Evolutionary conservation across 2,329 filamentous ascomycete species (phyloP).

Genomic region (Fusarium acutatum): DNA sequence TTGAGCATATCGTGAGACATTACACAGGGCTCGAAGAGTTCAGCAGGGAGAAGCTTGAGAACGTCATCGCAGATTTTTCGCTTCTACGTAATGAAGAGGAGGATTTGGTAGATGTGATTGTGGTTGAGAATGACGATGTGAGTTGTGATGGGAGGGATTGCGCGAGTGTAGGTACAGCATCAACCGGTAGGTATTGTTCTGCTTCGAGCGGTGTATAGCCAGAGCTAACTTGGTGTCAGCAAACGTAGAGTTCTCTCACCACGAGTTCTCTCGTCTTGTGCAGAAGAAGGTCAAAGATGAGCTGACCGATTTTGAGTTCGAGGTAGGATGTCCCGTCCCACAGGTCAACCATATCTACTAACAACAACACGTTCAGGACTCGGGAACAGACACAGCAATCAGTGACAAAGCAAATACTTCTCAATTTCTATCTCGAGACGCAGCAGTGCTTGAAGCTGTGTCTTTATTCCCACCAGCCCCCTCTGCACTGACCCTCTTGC

Average conservation of each 20-base stretch:
- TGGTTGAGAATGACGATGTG: background rate
- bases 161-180: background rate
- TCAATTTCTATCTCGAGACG: slow-evolving; percentile 5
- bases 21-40: slow-evolving; percentile 29
- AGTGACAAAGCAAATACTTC: background rate
- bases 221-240: background rate
- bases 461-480: slow-evolving; percentile 28
- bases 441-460: slow-evolving; percentile 16
- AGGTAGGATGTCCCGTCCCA: background rate
- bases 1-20: slow-evolving; percentile 29
- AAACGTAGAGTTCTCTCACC: slow-evolving; percentile 21
- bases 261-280: slow-evolving; percentile 13
- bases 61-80: background rate
- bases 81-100: background rate
- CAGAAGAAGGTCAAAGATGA: slow-evolving; percentile 19
- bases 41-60: slow-evolving; percentile 6
- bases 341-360: background rate
- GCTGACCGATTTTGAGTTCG: background rate
- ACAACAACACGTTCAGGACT: slow-evolving; percentile 3
- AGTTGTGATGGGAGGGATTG: background rate
- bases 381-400: background rate
- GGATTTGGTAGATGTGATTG: too few relatives aligned
- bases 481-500: slow-evolving; percentile 19
- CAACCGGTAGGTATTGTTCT: background rate
- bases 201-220: background rate